Evolutionary conservation across 2,329 filamentous ascomycete genomes (phyloP), one percentile per base, ranked within the genome.

Genomic region (Sporothrix pallida): DNA sequence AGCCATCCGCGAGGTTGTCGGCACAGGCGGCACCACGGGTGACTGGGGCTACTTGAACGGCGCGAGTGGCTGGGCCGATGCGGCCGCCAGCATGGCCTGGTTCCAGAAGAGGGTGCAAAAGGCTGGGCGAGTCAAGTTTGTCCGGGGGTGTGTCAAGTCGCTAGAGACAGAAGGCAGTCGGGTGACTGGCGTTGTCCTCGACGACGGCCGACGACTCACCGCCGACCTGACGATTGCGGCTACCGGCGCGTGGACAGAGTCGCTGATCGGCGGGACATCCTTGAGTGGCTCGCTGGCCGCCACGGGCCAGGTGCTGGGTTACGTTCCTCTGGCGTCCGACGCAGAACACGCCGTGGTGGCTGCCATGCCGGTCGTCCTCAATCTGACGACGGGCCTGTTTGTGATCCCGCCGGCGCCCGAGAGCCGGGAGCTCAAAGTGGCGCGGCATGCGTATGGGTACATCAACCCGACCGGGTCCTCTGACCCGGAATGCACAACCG

Each of bases 221-320:
- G 83, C 83, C 3, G 92, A 93, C 74, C 85, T 97, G 8, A 91
- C 93, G 48, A 85, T 98, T 72, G 86, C 97, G 2, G 94, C 95
- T 0, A 90, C 94, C 0, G 95, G 95, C 17, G 94, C 95, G 4
- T 98, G 95, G 95, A 93, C 93, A 1, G 88, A 91, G 2, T 87
- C 88, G 1, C 50, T 76, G 8, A 42, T 77, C n/a, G 52, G 63
- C 12, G 69, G 48, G 12, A 13, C 17, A 0, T 44, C 71, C 1
- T 17, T 70, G 0, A 86, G 90, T 65, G 93, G 93, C 37, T 88
- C 92, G 62, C 91, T 90, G 54, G 88, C 92, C 76, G 92, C 95
- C 2, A 97, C 94, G 0, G 95, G 93, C 15, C 95, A 98, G 79
- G 88, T 89, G 0, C 80, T 98, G 37, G 92, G 88, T 13, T 98